Conservation (phyloP, 352 stramenopile genomes). For the Phytophthora megakarya region DNA sequence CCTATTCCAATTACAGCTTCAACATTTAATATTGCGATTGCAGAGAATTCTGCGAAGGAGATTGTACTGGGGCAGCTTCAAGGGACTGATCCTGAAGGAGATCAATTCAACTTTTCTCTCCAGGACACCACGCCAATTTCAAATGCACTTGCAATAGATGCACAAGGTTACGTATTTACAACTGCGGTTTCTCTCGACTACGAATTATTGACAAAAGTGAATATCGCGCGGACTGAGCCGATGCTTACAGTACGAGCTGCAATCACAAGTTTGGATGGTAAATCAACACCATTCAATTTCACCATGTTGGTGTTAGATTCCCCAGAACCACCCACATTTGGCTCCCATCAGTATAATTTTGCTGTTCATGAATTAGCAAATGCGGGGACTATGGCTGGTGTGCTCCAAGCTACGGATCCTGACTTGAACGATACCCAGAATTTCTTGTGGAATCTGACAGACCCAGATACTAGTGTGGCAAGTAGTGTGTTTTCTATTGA, state of each 20-base stretch:
- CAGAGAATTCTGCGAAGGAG: slow-evolving; percentile 39
- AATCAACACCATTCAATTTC: slow-evolving; percentile 28
- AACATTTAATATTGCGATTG: slow-evolving; percentile 29
- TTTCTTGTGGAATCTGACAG: slow-evolving; percentile 26
- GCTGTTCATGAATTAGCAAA: slow-evolving; percentile 51
- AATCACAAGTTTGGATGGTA: slow-evolving; percentile 7
- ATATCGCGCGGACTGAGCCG: slow-evolving; percentile 5
- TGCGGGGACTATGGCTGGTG: slow-evolving; percentile 38
- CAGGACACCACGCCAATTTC: slow-evolving; percentile 32
- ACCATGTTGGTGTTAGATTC: slow-evolving; percentile 17
- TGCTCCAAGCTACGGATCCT: slow-evolving; percentile 44
- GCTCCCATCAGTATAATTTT: slow-evolving; percentile 8
- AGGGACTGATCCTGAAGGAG: slow-evolving; percentile 52
- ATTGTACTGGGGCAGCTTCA: slow-evolving; percentile 40
- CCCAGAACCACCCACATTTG: slow-evolving; percentile 26
- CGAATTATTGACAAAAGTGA: slow-evolving; percentile 19
- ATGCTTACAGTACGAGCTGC: slow-evolving; percentile 18
- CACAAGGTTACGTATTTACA: slow-evolving; percentile 21
- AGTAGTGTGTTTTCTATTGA: slow-evolving; percentile 23
- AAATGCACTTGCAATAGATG: slow-evolving; percentile 18
- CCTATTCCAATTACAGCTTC: slow-evolving; percentile 41
- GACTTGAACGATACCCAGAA: slow-evolving; percentile 41
- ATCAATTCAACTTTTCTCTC: slow-evolving; percentile 47
- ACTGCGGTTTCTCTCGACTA: slow-evolving; percentile 25
- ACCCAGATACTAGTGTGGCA: slow-evolving; percentile 3